These are phyloP conservation scores for Stachybotrys elegans DNA, from an alignment of 2,329 filamentous ascomycete species.

Conservation along the genomic window DNA sequence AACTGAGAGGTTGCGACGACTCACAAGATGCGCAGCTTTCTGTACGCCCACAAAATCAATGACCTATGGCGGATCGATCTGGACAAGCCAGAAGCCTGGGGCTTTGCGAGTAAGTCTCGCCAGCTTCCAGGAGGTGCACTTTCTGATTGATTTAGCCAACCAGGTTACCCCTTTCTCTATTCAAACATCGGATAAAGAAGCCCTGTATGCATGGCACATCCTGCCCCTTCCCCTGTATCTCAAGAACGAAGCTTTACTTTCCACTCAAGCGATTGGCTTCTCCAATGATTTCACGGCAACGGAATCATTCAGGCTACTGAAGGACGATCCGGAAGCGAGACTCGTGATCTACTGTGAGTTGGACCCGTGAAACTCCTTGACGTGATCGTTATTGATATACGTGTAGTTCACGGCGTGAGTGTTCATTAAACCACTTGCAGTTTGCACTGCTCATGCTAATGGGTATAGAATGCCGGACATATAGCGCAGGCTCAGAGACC, in stretches of 20 bases:
- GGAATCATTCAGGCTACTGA: conserved; percentile 56
- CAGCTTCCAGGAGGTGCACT: not conserved
- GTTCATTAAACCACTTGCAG: no score
- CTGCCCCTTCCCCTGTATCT: conserved; percentile 73
- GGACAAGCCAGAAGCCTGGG: conserved; percentile 74
- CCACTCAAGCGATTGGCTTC: conserved; percentile 44
- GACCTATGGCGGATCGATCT: conserved; percentile 67
- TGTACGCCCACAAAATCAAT: conserved; percentile 81
- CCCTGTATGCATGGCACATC: conserved; percentile 85
- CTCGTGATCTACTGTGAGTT: conserved; percentile 60
- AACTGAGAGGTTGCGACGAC: not conserved
- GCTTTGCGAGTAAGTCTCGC: conserved; percentile 65
- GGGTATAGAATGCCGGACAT: conserved; percentile 72
- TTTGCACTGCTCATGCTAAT: no score
- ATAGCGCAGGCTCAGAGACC: conserved; percentile 74
- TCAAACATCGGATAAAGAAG: conserved; percentile 68
- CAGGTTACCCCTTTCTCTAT: conserved; percentile 86
- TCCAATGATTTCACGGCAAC: conserved; percentile 49
- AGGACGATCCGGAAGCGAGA: conserved; percentile 56
- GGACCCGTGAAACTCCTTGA: not conserved
- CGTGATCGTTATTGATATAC: no score
- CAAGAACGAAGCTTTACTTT: conserved; percentile 61
- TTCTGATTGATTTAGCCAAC: conserved; percentile 50
- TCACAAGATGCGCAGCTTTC: conserved; percentile 46
- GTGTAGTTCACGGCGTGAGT: conserved; percentile 58